Base-by-base conservation (phyloP, 495 filamentous ascomycete species). In the Recurvomyces mirabilis region DNA sequence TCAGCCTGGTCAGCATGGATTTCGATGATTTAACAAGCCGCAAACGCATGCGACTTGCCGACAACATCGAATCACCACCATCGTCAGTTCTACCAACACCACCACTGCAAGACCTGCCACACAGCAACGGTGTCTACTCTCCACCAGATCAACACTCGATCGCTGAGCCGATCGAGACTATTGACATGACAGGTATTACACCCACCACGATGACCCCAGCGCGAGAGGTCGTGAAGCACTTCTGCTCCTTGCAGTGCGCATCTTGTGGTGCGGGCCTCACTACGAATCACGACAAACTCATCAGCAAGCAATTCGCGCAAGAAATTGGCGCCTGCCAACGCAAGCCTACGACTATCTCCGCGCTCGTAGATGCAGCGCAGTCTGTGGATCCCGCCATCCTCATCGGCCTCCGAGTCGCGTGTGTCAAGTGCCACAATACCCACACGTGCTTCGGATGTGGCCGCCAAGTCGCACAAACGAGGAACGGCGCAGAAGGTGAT, bases 391-490 rank as follows among this genome's bases (percentile, higher is more conserved):
- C 7, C 3, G 21, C 37, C 7, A 13, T 20, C 21, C 21, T 5
- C 3, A 2, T 40, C 23, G 37, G 22, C 4, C 15, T 37, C 17
- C 34, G 5, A 15, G 21, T 40, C 2, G 4, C 21, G 10, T 40
- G 37, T 18, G 7, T n/a, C 3, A 24, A 40, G 37, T 40, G 37
- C 37, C 3, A 40, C 4, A n/a, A 24, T 15, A 25, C 10, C 37
- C 12, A 4, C 37, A 40, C 37, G 10, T 40, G 37, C 23, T 6
- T 26, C 3, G 37, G 37, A 19, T 40, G 37, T n/a, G 34, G 34
- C 3, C 14, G 26, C 10, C 37, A 5, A 13, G 21, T 24, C 9
- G 5, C 17, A 3, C 3, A 15, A 3, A 25, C 37, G 7, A 24
- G 13, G 21, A n/a, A 4, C 21, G 23, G 21, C 3, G 21, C 26